Evolutionary conservation across 1,284 basidiomycete genomes (phyloP).

Genomic region (Exobasidium rhododendri): DNA sequence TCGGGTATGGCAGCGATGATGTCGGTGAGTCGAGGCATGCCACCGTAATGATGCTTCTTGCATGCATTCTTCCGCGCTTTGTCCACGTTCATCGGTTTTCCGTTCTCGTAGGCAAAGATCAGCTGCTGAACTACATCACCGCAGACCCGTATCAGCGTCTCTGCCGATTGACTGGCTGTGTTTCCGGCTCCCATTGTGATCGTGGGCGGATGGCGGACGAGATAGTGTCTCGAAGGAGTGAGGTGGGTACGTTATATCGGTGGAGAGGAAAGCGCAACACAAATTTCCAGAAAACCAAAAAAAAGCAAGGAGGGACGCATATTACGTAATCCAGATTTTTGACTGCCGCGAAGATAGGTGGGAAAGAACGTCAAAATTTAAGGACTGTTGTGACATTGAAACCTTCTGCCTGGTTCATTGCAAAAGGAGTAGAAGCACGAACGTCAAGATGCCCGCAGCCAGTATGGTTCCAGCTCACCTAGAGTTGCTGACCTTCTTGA

Average conservation of each 20-base stretch:
- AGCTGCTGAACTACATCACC: constrained; percentile 92
- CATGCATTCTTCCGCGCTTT: constrained; percentile 80
- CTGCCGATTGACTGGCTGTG: constrained; percentile 64
- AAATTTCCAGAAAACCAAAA: no score
- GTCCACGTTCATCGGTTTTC: constrained; percentile 71
- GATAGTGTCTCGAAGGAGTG: no score
- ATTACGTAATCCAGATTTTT: not conserved
- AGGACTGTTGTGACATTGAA: no score
- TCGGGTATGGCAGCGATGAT: constrained; percentile 98
- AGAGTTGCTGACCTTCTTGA: constrained; percentile 78
- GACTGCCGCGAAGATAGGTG: no score
- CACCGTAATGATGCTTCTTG: constrained; percentile 81
- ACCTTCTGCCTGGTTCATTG: not conserved
- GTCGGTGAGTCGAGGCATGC: constrained; percentile 89
- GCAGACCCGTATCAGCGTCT: constrained; percentile 82
- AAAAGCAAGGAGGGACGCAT: not conserved
- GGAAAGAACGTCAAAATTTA: no score
- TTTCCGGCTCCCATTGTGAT: constrained; percentile 3
- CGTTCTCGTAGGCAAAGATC: constrained; percentile 76
- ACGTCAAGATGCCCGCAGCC: not conserved
- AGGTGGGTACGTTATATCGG: not conserved
- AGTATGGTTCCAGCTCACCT: constrained; percentile 19
- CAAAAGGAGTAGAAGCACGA: no score
- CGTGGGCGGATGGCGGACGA: not conserved
- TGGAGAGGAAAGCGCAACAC: not conserved